Conservation (phyloP, 495 filamentous ascomycete genomes). For the Xylaria venustula region DNA sequence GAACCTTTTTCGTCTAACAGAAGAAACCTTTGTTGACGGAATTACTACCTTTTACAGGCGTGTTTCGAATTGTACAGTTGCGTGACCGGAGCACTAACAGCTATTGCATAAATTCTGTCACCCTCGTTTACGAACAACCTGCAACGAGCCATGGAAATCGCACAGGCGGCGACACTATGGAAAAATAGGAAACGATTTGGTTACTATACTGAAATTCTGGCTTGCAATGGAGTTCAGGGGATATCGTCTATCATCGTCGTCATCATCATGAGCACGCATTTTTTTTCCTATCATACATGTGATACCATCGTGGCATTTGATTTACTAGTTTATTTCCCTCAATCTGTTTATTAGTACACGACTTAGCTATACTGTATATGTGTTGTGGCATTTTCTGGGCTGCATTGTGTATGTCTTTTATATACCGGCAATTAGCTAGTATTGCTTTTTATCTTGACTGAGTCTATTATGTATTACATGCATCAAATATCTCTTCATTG, state of each 20-base stretch:
- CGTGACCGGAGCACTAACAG: conserved; percentile 5
- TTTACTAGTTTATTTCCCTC: not conserved
- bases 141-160: too few species aligned
- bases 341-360: too few species aligned
- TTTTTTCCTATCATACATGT: conserved; percentile 23
- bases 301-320: conserved; percentile 19
- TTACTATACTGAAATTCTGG: too few species aligned
- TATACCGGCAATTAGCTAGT: too few species aligned
- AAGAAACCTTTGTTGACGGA: conserved; percentile 17
- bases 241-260: not conserved
- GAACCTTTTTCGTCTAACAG: conserved; percentile 10
- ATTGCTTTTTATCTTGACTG: too few species aligned
- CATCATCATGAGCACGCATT: conserved; percentile 10
- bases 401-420: not conserved
- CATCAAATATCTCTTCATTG: too few species aligned
- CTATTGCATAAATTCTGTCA: too few species aligned
- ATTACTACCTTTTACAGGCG: conserved; percentile 18
- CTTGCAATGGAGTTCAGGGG: not conserved
- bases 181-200: not conserved
- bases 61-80: conserved; percentile 27
- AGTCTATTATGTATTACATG: too few species aligned
- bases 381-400: too few species aligned
- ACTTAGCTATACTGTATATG: too few species aligned
- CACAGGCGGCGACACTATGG: not conserved
- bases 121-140: too few species aligned